Evolutionary conservation across 1,284 basidiomycete genomes (phyloP).

Genomic region (Hemileia vastatrix): DNA sequence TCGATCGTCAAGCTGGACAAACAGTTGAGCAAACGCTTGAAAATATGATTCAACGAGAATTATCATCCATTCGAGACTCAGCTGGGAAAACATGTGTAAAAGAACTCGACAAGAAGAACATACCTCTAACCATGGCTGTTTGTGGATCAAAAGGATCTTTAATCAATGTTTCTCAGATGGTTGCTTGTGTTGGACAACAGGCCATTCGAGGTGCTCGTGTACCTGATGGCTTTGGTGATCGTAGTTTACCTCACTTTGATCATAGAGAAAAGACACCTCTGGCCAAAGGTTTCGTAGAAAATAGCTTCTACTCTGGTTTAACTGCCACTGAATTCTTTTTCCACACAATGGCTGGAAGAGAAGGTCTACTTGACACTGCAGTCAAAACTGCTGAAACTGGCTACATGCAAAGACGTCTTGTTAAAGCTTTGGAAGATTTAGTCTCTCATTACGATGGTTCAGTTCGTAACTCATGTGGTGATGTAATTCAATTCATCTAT

Average conservation of each 20-base stretch:
- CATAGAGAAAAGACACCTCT: slow-evolving; percentile 99
- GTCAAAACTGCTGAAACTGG: too few species aligned
- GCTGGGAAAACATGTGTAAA: slow-evolving; percentile 91
- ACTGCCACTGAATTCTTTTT: slow-evolving; percentile 99
- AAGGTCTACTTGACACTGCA: slow-evolving; percentile 97
- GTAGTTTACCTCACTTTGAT: slow-evolving; percentile 90
- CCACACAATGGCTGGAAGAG: slow-evolving; percentile 99
- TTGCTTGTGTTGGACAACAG: slow-evolving; percentile 96
- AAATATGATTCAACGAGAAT: slow-evolving; percentile 74
- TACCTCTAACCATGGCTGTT: slow-evolving; percentile 99
- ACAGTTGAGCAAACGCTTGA: slow-evolving; percentile 98
- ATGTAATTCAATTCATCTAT: slow-evolving; percentile 91
- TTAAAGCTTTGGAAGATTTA: slow-evolving; percentile 95
- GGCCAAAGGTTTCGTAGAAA: slow-evolving; percentile 94
- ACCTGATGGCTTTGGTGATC: slow-evolving; percentile 93
- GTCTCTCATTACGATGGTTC: slow-evolving; percentile 97
- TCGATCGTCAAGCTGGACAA: slow-evolving; percentile 89
- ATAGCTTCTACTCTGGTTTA: slow-evolving; percentile 93
- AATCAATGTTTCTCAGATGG: slow-evolving; percentile 99
- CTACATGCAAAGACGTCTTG: slow-evolving; percentile 94
- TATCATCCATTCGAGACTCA: slow-evolving; percentile 89
- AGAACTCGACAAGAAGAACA: slow-evolving; percentile 94
- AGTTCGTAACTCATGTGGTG: slow-evolving; percentile 88
- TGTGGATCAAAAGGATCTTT: slow-evolving; percentile 91
- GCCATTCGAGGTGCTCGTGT: slow-evolving; percentile 96